Percentiles rank a stretch among this genome's conserved stretches.
Conservation (phyloP, 176 grass and related monocot species). For the Poa pratensis region DNA sequence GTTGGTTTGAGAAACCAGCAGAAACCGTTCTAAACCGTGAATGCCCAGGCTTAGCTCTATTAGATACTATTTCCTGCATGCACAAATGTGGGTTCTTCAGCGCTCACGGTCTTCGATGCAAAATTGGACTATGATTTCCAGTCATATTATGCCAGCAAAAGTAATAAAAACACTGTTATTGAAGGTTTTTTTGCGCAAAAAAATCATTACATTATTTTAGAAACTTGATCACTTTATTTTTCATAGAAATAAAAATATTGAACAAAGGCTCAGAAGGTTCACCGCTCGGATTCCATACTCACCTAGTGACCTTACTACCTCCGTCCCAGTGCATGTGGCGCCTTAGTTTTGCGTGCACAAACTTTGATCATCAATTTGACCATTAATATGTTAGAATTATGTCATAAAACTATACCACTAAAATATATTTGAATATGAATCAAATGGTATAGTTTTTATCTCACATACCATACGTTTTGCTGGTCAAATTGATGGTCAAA, state of each 20-base stretch:
- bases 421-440: too few species aligned
- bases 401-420: too few species aligned
- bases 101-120: not conserved
- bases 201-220: not conserved
- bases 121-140: not conserved
- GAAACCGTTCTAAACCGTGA: too few species aligned
- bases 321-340: too few species aligned
- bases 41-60: not conserved
- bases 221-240: slow-evolving; percentile 6
- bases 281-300: not conserved
- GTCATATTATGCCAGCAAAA: slow-evolving; percentile 4
- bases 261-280: not conserved
- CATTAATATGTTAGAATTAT: too few species aligned
- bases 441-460: too few species aligned
- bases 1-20: too few species aligned
- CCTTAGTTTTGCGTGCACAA: too few species aligned
- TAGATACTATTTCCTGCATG: not conserved
- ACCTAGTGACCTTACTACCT: not conserved
- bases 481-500: too few species aligned
- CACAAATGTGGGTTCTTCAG: not conserved
- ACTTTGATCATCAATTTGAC: too few species aligned
- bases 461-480: too few species aligned
- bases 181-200: not conserved
- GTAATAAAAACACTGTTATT: not conserved
- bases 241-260: not conserved